phyloP scores from a whole-genome alignment of 768 basidiomycete genomes.

The Rhizopogon vesiculosus region DNA sequence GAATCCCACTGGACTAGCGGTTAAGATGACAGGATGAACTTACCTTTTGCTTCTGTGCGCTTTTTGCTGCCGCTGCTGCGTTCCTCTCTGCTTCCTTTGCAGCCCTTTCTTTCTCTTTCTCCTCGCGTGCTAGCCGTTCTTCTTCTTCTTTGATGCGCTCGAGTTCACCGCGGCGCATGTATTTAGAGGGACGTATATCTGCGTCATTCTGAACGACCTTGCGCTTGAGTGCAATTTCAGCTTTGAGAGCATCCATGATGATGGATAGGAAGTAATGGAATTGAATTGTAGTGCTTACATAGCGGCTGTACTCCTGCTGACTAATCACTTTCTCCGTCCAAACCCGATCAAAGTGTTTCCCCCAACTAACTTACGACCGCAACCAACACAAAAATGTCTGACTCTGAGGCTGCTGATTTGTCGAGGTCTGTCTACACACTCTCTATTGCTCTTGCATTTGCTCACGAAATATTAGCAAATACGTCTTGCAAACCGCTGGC shows the following conservation, averaged over 20 bases:
- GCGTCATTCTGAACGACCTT: slow-evolving; percentile 58
- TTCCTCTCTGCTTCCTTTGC: slow-evolving; percentile 14
- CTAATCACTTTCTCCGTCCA: slow-evolving; percentile 28
- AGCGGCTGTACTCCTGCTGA: slow-evolving; percentile 21
- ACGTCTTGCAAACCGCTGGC: slow-evolving; percentile 88
- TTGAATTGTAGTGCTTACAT: background rate
- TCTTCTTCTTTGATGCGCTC: slow-evolving; percentile 60
- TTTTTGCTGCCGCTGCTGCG: slow-evolving; percentile 8
- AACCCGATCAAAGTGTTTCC: slow-evolving; percentile 18
- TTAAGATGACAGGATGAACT: slow-evolving; percentile 18
- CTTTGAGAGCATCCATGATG: slow-evolving; percentile 85
- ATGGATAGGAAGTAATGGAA: background rate
- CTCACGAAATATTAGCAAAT: slow-evolving; percentile 50
- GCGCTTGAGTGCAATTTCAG: slow-evolving; percentile 85
- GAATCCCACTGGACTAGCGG: background rate
- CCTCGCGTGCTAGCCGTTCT: slow-evolving; percentile 28
- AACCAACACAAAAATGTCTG: slow-evolving; percentile 52
- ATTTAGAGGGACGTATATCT: slow-evolving; percentile 63
- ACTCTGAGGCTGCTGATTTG: slow-evolving; percentile 32
- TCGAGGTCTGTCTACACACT: slow-evolving; percentile 40
- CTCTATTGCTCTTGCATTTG: slow-evolving; percentile 5
- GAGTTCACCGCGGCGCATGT: slow-evolving; percentile 88
- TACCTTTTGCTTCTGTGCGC: slow-evolving; percentile 40
- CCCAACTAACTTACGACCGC: slow-evolving; percentile 38
- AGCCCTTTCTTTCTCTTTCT: slow-evolving; percentile 29